Percentiles rank a stretch among this genome's conserved stretches.
Conservation (phyloP, 805 yeast species). For the Naumovozyma castellii region DNA sequence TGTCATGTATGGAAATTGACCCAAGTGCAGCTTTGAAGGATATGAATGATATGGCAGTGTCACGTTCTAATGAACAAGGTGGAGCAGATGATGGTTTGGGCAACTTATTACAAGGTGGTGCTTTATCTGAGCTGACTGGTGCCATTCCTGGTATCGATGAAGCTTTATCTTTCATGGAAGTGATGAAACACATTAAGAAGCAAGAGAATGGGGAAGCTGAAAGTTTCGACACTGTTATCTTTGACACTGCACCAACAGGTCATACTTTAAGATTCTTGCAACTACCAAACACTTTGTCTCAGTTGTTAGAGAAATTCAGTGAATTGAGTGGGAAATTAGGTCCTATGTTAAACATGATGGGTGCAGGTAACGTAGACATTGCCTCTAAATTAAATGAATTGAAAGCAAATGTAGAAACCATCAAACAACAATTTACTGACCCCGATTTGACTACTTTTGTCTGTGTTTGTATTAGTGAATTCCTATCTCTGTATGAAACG, state of each 20-base stretch:
- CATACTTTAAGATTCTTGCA: conserved; percentile 93
- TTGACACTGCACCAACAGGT: conserved; percentile 99
- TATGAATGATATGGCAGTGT: conserved; percentile 46
- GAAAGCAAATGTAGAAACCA: conserved; percentile 52
- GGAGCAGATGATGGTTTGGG: conserved; percentile 32
- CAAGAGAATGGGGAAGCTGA: conserved; percentile 40
- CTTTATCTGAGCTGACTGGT: conserved; percentile 72
- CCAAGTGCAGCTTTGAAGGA: conserved; percentile 92
- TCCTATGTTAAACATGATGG: conserved; percentile 77
- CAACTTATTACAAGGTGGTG: conserved; percentile 30
- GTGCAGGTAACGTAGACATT: conserved; percentile 61
- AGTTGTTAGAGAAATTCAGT: conserved; percentile 75
- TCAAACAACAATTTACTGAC: conserved; percentile 88
- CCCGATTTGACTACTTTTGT: conserved; percentile 93
- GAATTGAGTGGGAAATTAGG: conserved; percentile 82
- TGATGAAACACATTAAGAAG: conserved; percentile 86
- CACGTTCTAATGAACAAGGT: conserved; percentile 32
- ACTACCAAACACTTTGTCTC: conserved; percentile 85
- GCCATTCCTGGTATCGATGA: conserved; percentile 98
- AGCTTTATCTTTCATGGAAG: conserved; percentile 96
- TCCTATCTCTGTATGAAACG: conserved; percentile 89
- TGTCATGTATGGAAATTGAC: conserved; percentile 97
- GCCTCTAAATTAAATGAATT: conserved; percentile 41
- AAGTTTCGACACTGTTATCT: conserved; percentile 78
- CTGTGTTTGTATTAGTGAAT: conserved; percentile 96